These are phyloP conservation scores for Paracorniculantispora psalliotae DNA, from an alignment of 2,329 filamentous ascomycete genomes.

Conservation along the genomic window DNA sequence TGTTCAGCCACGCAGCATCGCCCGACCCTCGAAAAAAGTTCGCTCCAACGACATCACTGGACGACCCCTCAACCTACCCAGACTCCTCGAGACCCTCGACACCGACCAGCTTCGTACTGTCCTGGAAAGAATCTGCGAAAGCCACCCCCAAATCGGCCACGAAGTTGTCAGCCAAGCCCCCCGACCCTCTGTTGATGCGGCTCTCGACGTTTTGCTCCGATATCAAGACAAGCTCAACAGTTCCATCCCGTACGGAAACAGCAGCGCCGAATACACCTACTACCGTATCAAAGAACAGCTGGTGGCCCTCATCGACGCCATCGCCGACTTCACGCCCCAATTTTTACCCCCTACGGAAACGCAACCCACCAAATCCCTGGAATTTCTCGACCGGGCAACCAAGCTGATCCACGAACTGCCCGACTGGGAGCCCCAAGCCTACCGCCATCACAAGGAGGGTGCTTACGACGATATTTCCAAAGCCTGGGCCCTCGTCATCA, in stretches of 20 bases:
- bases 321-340: conserved; percentile 91
- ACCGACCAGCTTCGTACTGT: conserved; percentile 77
- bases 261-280: conserved; percentile 88
- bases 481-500: conserved; percentile 88
- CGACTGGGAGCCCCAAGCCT: conserved; percentile 81
- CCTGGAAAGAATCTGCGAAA: conserved; percentile 86
- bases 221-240: conserved; percentile 76
- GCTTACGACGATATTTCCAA: conserved; percentile 94
- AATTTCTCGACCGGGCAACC: conserved; percentile 85
- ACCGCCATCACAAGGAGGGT: conserved; percentile 89
- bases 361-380: conserved; percentile 76
- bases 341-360: conserved; percentile 88
- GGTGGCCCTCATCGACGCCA: conserved; percentile 74
- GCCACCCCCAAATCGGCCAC: conserved; percentile 77
- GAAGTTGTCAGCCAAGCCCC: conserved; percentile 83
- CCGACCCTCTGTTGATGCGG: conserved; percentile 76
- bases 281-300: conserved; percentile 84
- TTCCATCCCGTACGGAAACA: conserved; percentile 80
- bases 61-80: conserved; percentile 52
- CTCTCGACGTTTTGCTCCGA: conserved; percentile 71
- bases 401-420: conserved; percentile 85
- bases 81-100: conserved; percentile 92
- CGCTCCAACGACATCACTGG: conserved; percentile 60
- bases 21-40: conserved; percentile 59
- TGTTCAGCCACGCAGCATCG: conserved; percentile 62